phyloP scores from a whole-genome alignment of 2,329 filamentous ascomycete species.

The Botrytis squamosa region DNA sequence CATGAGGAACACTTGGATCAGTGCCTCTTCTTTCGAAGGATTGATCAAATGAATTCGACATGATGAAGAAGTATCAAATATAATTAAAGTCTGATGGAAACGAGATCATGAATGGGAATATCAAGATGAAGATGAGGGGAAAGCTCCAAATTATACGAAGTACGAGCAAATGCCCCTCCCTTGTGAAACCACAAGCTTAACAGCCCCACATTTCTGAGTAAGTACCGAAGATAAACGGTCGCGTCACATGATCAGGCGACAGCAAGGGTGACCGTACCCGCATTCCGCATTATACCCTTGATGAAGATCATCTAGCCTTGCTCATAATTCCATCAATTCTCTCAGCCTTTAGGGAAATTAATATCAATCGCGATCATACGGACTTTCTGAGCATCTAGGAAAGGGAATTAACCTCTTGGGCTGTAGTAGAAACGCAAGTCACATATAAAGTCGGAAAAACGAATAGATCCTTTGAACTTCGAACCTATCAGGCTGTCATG shows the following conservation, averaged over 20 bases:
- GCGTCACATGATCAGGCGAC: slow-evolving; percentile 11
- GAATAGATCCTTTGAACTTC: not conserved
- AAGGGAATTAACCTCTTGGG: not conserved
- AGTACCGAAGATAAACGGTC: not conserved
- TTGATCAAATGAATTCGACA: slow-evolving; percentile 11
- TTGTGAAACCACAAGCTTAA: slow-evolving; percentile 8
- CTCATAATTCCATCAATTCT: not conserved
- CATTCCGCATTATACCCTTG: not conserved
- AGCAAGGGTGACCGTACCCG: not conserved
- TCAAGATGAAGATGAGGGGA: slow-evolving; percentile 14
- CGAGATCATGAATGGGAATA: not conserved
- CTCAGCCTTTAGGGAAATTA: not conserved
- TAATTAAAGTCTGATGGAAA: not conserved
- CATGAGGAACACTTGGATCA: slow-evolving; percentile 31
- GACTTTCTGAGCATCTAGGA: not conserved
- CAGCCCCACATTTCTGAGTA: slow-evolving; percentile 4
- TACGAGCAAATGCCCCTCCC: not conserved
- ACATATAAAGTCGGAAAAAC: not conserved
- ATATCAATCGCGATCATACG: not conserved
- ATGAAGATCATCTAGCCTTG: slow-evolving; percentile 15
- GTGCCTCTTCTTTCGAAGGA: slow-evolving; percentile 20
- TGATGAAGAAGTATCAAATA: slow-evolving; percentile 6
- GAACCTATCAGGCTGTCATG: slow-evolving; percentile 26
- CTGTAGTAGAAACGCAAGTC: not conserved
- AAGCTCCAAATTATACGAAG: not conserved